Base-by-base conservation (phyloP, 2,329 filamentous ascomycete genomes). In the Colletotrichum plurivorum region DNA sequence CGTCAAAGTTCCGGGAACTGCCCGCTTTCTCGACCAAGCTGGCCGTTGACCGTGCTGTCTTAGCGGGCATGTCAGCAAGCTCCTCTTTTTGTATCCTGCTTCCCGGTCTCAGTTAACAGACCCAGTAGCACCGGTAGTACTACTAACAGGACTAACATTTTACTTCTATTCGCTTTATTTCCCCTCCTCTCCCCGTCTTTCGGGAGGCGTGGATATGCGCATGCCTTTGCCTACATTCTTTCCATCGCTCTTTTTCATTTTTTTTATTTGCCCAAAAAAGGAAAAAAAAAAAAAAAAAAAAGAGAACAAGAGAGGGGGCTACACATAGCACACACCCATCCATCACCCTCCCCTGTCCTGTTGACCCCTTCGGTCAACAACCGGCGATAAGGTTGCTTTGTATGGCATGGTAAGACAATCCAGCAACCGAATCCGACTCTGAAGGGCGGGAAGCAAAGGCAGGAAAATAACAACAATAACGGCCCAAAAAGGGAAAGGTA, bases 1-100 rank as follows among this genome's bases (percentile, higher is more conserved):
- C 49, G 54, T 25, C 62, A 59, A 36, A 55, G 25, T 52, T 45
- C 51, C 59, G 59, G 59, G 51, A 63, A 16, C 51, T 39, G 59
- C 59, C 49, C 41, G 45, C 45, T 6, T 41, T 41, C 31, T 18
- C 46, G 36, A n/a, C 46, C 46, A 5, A 49, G 46, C 20, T 9
- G 46, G 27, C 31, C 27, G 52, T 54, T 54, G 52, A 31, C n/a
- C 52, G 52, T 41, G 16, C 52, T 25, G 27, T 54, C 52, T 54
- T 55, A 43, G 49, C 49, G 48, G n/a, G n/a, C 46, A 36, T 36
- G 31, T 10, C 31, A 36, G 31, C 8, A 10, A 36, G 31, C 31
- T 36, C 9, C 31, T 10, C 31, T 36, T 25, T 25, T 25, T 36
- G 8, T 36, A 36, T 36, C 31, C 31, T 36, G 31, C 10, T 10